These are phyloP conservation scores for Penicillium hordei DNA, from an alignment of 2,329 filamentous ascomycete genomes.

Conservation along the genomic window DNA sequence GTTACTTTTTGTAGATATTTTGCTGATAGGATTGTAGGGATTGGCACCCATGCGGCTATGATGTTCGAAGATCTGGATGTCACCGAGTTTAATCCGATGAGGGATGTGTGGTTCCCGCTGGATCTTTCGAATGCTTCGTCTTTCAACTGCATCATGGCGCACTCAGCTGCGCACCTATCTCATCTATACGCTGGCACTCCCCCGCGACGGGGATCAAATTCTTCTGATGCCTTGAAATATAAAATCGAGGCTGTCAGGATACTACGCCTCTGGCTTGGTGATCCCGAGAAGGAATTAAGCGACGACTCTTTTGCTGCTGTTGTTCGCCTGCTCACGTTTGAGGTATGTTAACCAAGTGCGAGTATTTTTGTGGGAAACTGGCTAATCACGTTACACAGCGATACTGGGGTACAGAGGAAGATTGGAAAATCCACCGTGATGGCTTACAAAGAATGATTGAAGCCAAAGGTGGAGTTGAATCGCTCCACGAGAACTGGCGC, in stretches of 20 bases:
- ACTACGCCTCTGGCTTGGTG: conserved; percentile 34
- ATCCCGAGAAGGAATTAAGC: conserved; percentile 32
- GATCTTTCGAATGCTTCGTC: conserved; percentile 45
- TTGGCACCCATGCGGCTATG: conserved; percentile 34
- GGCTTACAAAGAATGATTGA: conserved; percentile 36
- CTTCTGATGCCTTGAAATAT: conserved; percentile 28
- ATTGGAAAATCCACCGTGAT: conserved; percentile 36
- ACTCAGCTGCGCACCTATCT: conserved; percentile 42
- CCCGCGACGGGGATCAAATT: conserved; percentile 26
- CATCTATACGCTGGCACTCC: conserved; percentile 32
- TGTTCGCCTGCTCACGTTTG: conserved; percentile 35
- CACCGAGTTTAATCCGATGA: conserved; percentile 40
- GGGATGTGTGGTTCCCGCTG: conserved; percentile 43
- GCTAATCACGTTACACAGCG: conserved; percentile 19
- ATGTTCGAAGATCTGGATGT: conserved; percentile 33
- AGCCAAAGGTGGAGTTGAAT: conserved; percentile 33
- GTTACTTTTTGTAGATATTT: no score
- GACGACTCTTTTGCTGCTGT: conserved; percentile 39
- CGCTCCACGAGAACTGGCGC: conserved; percentile 33
- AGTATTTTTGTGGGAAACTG: not conserved
- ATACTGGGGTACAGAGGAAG: conserved; percentile 36
- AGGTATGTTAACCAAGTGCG: conserved; percentile 23
- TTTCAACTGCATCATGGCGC: conserved; percentile 45
- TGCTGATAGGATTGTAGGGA: conserved; percentile 22
- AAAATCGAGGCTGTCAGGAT: conserved; percentile 41